Percentiles rank a stretch among this genome's conserved stretches.
Conservation (phyloP, 2,329 filamentous ascomycete species). For the Dendrostoma leiphaemia region DNA sequence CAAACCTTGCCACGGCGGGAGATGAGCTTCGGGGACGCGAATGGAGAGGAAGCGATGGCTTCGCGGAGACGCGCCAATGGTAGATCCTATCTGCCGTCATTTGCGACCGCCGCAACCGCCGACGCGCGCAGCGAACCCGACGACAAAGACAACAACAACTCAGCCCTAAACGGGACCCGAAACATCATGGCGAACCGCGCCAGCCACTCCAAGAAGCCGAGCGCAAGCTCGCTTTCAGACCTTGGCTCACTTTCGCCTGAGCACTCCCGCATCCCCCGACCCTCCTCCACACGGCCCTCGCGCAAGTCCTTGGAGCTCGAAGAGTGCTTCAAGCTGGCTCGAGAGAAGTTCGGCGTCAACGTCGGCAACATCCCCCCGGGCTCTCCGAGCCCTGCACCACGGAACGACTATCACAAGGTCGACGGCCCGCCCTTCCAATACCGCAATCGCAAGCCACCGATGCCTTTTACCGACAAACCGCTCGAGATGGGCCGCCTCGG, state of each 20-base stretch:
- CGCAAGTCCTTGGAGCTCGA: conserved; percentile 43
- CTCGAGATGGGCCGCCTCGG: conserved; percentile 24
- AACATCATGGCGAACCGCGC: conserved; percentile 8
- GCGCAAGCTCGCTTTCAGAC: conserved; percentile 24
- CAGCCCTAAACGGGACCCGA: neutral
- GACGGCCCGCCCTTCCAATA: neutral
- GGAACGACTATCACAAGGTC: conserved; percentile 37
- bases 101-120: conserved; percentile 29
- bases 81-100: conserved; percentile 28
- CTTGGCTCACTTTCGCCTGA: conserved; percentile 18
- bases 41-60: conserved; percentile 16
- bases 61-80: conserved; percentile 24
- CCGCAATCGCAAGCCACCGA: conserved; percentile 4
- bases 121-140: conserved; percentile 11
- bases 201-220: conserved; percentile 22
- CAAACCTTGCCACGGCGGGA: conserved; percentile 2
- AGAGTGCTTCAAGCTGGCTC: conserved; percentile 27
- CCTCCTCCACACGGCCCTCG: conserved; percentile 25
- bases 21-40: conserved; percentile 27
- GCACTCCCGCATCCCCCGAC: conserved; percentile 30
- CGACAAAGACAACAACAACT: conserved; percentile 20
- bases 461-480: conserved; percentile 23
- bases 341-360: neutral
- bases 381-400: conserved; percentile 51
- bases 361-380: conserved; percentile 32